A percentile compares a stretch with the other conserved stretches of the same genome.
phyloP scores from a whole-genome alignment of 2,329 filamentous ascomycete species.

The Colletotrichum sp. region DNA sequence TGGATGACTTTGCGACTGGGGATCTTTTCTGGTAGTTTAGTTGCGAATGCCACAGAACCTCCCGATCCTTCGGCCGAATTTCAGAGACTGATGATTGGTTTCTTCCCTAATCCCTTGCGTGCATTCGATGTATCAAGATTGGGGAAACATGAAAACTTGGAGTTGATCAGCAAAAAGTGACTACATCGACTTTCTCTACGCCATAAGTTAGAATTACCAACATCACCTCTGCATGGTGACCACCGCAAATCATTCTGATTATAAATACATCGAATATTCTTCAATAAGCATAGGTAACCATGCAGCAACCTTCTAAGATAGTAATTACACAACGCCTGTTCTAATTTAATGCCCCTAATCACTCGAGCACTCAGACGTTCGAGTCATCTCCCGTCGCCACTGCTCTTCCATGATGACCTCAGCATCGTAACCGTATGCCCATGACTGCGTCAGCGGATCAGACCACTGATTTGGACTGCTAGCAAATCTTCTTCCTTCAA shows the following conservation, averaged over 20 bases:
- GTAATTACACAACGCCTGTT: not conserved
- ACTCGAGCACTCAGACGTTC: not conserved
- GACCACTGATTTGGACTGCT: conserved; percentile 54
- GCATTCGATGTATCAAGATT: not conserved
- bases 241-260: not conserved
- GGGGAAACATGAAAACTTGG: not conserved
- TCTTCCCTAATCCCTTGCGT: not conserved
- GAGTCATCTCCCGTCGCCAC: conserved; percentile 22
- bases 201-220: not conserved
- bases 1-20: conserved; percentile 2
- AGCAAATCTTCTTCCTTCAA: conserved; percentile 37
- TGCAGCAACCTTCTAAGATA: not conserved
- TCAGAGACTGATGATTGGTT: not conserved
- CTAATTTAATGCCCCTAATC: not conserved
- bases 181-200: not conserved
- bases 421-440: conserved; percentile 55
- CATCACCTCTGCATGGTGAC: not conserved
- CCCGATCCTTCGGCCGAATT: not conserved
- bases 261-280: not conserved
- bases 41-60: not conserved
- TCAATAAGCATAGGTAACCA: not conserved
- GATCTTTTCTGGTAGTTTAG: conserved; percentile 13
- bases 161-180: not conserved
- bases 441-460: conserved; percentile 48
- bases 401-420: conserved; percentile 38